These are phyloP conservation scores for Ceratocystis variospora DNA, from an alignment of 2,329 filamentous ascomycete species.

Conservation along the genomic window DNA sequence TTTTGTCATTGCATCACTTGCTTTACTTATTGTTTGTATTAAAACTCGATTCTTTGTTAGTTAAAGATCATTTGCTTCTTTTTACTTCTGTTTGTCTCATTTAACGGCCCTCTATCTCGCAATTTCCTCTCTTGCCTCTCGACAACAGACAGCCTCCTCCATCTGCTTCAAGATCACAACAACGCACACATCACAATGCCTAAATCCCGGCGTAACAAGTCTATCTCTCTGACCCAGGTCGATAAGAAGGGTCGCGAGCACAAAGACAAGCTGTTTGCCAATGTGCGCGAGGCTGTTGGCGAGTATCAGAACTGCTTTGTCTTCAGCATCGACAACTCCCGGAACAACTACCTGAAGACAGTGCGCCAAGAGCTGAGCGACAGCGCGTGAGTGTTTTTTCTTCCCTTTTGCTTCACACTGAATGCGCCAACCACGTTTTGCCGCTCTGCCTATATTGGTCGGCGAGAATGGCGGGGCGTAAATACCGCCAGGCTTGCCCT, in stretches of 20 bases:
- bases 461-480: too few relatives aligned
- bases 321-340: conserved; percentile 92
- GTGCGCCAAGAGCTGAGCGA: conserved; percentile 74
- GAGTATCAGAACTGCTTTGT: conserved; percentile 86
- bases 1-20: background rate
- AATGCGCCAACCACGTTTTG: too few relatives aligned
- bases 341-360: conserved; percentile 89
- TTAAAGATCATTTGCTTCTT: background rate
- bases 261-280: conserved; percentile 75
- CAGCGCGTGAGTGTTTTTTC: conserved; percentile 50
- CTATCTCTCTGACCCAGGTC: conserved; percentile 83
- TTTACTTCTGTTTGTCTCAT: background rate
- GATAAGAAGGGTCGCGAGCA: conserved; percentile 88
- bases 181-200: conserved; percentile 50
- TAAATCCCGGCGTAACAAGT: conserved; percentile 83
- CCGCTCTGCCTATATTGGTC: too few relatives aligned
- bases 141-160: background rate
- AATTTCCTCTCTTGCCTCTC: background rate
- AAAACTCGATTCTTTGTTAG: background rate
- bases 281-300: conserved; percentile 72
- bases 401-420: background rate
- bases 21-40: background rate
- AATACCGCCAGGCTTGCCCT: background rate
- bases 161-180: background rate
- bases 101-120: background rate